Evolutionary conservation across 1,139 yeast species (phyloP), one percentile per base, ranked within the genome.

Genomic region (Ogataea hybrid): DNA sequence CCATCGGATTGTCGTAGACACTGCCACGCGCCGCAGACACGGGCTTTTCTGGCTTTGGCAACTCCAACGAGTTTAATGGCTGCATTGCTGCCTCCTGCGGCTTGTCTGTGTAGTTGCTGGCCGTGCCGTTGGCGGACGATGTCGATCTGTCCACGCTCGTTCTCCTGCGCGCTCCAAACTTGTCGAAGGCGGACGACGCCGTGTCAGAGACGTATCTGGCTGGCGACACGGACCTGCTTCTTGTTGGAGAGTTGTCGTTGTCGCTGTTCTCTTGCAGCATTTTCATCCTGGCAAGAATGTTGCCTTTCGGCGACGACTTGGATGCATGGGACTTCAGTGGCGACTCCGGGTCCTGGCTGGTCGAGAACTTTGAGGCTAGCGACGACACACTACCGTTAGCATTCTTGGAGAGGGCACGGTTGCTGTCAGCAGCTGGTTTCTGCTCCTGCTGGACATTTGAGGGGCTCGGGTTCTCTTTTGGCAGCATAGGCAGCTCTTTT

Each of bases 121-220:
- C 17, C 18, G 39, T 34, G 23, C 43, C 40, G 15, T 37, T 31
- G 17, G 40, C 30, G 4, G 33, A 7, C 14, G 39, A 35, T 1
- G 28, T 8, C 17, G 35, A 22, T 15, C 41, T 25, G 21, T 39
- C 42, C 10, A 25, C 11, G n/a, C 39, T 37, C 7, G 41, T 32
- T 28, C 57, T 55, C 48, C 61, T 61, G 15, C 42, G 53, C 14
- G 56, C 60, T 12, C 66, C 68, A 54, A 64, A 62, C 36, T 63
- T 58, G 18, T 57, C 59, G 28, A 64, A 54, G 4, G 56, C 56
- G 27, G 50, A 43, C 12, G 50, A 43, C 15, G 50, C 42, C 22
- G 36, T 35, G 11, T 42, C 49, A 6, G 44, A 31, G 21, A 28
- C 37, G 23, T 30, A 35, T 32, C 44, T 48, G 1, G 43, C 43